phyloP scores from a whole-genome alignment of 1,284 basidiomycete species.

The Cutaneotrichosporon cavernicola region DNA sequence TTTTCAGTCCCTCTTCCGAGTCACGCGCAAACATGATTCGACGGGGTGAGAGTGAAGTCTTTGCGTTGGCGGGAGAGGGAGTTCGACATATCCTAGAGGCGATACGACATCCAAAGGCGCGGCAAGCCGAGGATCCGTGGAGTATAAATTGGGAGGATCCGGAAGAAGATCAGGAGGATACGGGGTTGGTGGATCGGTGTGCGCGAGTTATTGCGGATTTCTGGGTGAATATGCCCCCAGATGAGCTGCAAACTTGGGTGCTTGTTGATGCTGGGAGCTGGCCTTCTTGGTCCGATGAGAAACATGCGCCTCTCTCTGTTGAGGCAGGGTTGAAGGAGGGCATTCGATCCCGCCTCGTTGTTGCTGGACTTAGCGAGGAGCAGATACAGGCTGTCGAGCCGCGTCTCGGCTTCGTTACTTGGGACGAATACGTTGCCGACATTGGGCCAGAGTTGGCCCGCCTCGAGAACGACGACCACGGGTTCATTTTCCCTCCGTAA shows the following conservation, averaged over 20 bases:
- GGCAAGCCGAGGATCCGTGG: not conserved
- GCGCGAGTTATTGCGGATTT: conserved; percentile 3
- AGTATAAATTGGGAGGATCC: not conserved
- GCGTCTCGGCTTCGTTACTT: not conserved
- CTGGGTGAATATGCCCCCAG: not conserved
- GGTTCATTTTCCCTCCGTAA: not conserved
- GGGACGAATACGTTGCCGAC: not conserved
- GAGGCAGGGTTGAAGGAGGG: not conserved
- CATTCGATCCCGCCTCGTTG: not conserved
- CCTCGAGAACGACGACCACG: not conserved
- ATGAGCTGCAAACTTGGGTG: not conserved
- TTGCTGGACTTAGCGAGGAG: not conserved
- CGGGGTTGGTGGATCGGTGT: conserved; percentile 4
- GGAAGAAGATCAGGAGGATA: conserved; percentile 3
- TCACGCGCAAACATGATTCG: not conserved
- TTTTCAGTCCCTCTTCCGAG: not conserved
- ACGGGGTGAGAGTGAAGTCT: not conserved
- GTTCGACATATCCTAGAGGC: conserved; percentile 5
- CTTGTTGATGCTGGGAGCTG: not conserved
- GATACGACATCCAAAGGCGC: not conserved
- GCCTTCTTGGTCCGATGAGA: not conserved
- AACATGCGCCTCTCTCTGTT: not conserved
- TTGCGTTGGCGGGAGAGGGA: not conserved
- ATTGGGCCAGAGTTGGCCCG: not conserved
- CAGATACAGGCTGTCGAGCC: not conserved